Percentiles rank a stretch among this genome's conserved stretches.
These are phyloP conservation scores for Fusarium veterinarium DNA, from an alignment of 2,329 filamentous ascomycete genomes.

Conservation along the genomic window DNA sequence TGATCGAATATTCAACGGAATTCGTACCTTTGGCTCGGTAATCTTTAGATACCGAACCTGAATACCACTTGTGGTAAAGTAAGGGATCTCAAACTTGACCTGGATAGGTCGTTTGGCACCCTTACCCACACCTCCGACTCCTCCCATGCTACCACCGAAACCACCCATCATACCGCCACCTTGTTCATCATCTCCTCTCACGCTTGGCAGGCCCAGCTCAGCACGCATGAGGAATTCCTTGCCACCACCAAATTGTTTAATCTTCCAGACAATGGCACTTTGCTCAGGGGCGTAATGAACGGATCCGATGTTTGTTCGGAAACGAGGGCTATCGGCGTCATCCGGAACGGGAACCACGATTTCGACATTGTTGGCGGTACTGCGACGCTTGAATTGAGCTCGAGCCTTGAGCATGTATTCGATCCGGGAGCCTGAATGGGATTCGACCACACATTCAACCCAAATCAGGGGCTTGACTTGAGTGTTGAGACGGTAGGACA, in stretches of 20 bases:
- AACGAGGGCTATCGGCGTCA: constrained; percentile 94
- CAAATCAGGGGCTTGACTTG: constrained; percentile 98
- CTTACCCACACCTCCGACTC: constrained; percentile 80
- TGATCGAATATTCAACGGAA: background rate
- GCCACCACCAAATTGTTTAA: constrained; percentile 98
- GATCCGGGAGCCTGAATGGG: constrained; percentile 92
- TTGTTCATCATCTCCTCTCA: constrained; percentile 93
- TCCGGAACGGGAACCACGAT: constrained; percentile 97
- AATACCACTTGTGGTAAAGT: constrained; percentile 99
- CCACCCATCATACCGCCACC: constrained; percentile 98
- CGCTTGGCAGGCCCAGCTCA: constrained; percentile 91
- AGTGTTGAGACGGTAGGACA: constrained; percentile 98
- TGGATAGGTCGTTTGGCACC: constrained; percentile 93
- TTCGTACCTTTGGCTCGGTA: constrained; percentile 94
- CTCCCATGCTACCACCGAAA: constrained; percentile 96
- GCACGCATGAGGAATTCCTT: constrained; percentile 99
- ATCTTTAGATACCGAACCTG: constrained; percentile 99
- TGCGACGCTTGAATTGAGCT: constrained; percentile 97
- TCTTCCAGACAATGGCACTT: constrained; percentile 99
- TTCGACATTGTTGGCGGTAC: constrained; percentile 98
- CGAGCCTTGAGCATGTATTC: constrained; percentile 99
- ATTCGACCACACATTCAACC: constrained; percentile 98
- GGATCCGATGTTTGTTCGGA: constrained; percentile 95
- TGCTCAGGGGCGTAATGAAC: constrained; percentile 99
- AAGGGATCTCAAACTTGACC: constrained; percentile 99